phyloP scores from a whole-genome alignment of 257 asterid species.

The Echium plantagineum region DNA sequence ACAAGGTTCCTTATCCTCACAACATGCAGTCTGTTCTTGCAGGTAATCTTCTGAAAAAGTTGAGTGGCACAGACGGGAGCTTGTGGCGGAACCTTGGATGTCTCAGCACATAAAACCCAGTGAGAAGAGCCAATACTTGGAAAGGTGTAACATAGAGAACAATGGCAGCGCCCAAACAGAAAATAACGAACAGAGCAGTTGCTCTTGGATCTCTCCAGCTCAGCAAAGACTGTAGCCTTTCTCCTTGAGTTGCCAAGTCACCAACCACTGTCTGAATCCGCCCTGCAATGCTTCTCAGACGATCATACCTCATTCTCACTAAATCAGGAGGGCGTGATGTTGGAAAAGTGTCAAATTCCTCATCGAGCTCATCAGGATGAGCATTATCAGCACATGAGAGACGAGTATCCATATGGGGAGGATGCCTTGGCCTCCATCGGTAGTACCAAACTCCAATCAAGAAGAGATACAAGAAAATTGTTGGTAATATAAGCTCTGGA shows the following conservation, averaged over 20 bases:
- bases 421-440: slow-evolving; percentile 47
- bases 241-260: slow-evolving; percentile 48
- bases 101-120: slow-evolving; percentile 31
- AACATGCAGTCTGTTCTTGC: slow-evolving; percentile 46
- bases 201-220: slow-evolving; percentile 59
- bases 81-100: slow-evolving; percentile 43
- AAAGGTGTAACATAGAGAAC: slow-evolving; percentile 40
- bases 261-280: slow-evolving; percentile 42
- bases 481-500: slow-evolving; percentile 42
- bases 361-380: slow-evolving; percentile 43
- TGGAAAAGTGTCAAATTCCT: slow-evolving; percentile 47
- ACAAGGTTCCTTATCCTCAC: slow-evolving; percentile 13
- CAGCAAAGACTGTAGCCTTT: slow-evolving; percentile 34
- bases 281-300: slow-evolving; percentile 40
- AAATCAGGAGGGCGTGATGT: slow-evolving; percentile 37
- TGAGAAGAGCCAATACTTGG: slow-evolving; percentile 28
- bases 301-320: slow-evolving; percentile 41
- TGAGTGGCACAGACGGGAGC: slow-evolving; percentile 37
- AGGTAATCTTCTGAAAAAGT: slow-evolving; percentile 42
- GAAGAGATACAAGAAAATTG: slow-evolving; percentile 40
- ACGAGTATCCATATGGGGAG: slow-evolving; percentile 45
- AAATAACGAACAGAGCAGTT: slow-evolving; percentile 31
- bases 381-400: slow-evolving; percentile 37
- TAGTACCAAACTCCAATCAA: slow-evolving; percentile 42
- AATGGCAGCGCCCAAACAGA: slow-evolving; percentile 29